phyloP scores from a whole-genome alignment of 176 grass and related monocot genomes.

The Phragmites australis region DNA sequence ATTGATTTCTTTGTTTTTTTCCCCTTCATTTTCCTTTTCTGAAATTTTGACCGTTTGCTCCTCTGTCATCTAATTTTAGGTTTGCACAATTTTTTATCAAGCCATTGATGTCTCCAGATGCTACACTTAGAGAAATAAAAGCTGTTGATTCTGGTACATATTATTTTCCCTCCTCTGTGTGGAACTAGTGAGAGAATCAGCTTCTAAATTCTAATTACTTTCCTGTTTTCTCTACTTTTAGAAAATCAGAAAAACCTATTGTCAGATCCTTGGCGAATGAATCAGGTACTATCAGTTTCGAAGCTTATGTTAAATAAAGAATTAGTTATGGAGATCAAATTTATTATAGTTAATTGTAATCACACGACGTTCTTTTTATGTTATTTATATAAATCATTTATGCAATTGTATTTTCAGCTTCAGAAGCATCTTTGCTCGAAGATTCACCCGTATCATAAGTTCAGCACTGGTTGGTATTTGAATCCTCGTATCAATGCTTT shows the following conservation, averaged over 20 bases:
- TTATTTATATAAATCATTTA: conserved; percentile 15
- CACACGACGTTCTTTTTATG: not conserved
- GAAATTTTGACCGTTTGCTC: conserved; percentile 32
- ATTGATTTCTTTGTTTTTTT: not conserved
- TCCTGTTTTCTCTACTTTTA: conserved; percentile 10
- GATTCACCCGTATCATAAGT: conserved; percentile 96
- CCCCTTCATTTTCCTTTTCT: conserved; percentile 26
- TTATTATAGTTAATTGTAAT: conserved; percentile 22
- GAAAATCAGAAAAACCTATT: conserved; percentile 98
- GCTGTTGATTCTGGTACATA: conserved; percentile 90
- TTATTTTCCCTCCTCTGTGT: conserved; percentile 29
- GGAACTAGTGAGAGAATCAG: conserved; percentile 1
- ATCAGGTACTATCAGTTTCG: conserved; percentile 64
- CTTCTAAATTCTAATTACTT: conserved; percentile 21
- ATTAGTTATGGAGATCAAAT: conserved; percentile 11
- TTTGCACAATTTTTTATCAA: conserved; percentile 98
- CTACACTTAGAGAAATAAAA: conserved; percentile 94
- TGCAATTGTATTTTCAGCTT: conserved; percentile 67
- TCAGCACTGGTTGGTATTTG: conserved; percentile 74
- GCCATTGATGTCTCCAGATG: conserved; percentile 93
- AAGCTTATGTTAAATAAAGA: conserved; percentile 27
- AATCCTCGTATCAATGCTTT: conserved; percentile 30
- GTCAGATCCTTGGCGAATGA: conserved; percentile 78
- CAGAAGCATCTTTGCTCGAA: conserved; percentile 81
- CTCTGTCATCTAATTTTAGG: conserved; percentile 46